phyloP scores from a whole-genome alignment of 345 rosid species.

The Heritiera fomes region DNA sequence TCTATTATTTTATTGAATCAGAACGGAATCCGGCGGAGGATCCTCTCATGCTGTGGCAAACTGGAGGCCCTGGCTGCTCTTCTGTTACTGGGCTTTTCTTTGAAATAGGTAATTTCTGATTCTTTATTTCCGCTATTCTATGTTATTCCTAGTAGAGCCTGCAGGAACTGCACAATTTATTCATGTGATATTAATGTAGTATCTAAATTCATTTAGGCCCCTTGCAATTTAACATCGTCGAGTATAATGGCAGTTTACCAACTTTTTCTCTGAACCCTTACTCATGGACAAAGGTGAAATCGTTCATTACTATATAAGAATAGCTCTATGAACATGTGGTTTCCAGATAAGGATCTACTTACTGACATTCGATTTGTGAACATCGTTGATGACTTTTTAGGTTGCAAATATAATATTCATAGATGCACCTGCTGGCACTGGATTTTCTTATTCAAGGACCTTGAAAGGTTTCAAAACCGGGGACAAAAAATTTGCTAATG shows the following conservation, averaged over 20 bases:
- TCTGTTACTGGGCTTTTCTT: too few species aligned
- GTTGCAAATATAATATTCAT: constrained; percentile 26
- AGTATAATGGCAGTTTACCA: too few species aligned
- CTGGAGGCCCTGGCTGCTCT: too few species aligned
- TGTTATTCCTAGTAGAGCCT: not conserved
- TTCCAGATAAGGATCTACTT: not conserved
- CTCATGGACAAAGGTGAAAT: not conserved
- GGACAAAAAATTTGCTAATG: not conserved
- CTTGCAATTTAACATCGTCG: not conserved
- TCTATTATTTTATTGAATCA: too few species aligned
- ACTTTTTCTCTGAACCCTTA: too few species aligned
- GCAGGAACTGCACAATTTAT: not conserved
- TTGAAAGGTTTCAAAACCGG: too few species aligned
- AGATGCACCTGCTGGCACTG: constrained; percentile 22
- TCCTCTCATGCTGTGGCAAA: too few species aligned
- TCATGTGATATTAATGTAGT: not conserved
- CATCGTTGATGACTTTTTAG: constrained; percentile 2
- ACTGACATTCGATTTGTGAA: not conserved
- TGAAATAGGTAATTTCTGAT: not conserved
- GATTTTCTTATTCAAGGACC: too few species aligned
- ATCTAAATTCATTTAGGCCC: not conserved
- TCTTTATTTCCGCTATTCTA: too few species aligned
- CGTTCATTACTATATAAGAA: too few species aligned
- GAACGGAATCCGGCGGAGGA: too few species aligned
- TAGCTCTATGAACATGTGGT: not conserved